These are phyloP conservation scores for Colletotrichum karsti DNA, from an alignment of 2,329 filamentous ascomycete species.

Conservation along the genomic window DNA sequence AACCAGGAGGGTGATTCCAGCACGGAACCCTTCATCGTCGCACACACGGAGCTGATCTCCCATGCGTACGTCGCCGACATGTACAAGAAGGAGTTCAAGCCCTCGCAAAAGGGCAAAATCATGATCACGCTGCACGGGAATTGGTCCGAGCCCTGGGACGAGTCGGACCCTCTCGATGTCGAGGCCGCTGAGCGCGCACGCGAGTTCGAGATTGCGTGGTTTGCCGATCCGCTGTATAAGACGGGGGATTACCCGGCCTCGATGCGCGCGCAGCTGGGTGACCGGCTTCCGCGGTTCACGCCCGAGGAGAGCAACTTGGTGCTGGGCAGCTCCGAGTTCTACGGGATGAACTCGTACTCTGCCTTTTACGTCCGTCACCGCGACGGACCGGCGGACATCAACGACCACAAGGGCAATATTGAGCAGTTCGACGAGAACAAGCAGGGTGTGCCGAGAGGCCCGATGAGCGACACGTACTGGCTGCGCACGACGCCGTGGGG, in stretches of 20 bases:
- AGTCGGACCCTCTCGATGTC: constrained; percentile 41
- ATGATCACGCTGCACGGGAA: constrained; percentile 52
- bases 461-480: constrained; percentile 48
- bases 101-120: constrained; percentile 44
- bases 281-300: constrained; percentile 46
- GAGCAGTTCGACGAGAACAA: constrained; percentile 45
- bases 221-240: constrained; percentile 47
- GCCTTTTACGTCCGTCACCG: constrained; percentile 47
- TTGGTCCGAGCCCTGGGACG: constrained; percentile 50
- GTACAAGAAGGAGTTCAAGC: constrained; percentile 48
- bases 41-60: constrained; percentile 47
- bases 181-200: constrained; percentile 47
- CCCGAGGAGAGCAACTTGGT: constrained; percentile 47
- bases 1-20: constrained; percentile 41
- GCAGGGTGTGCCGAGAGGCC: constrained; percentile 40
- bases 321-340: constrained; percentile 46
- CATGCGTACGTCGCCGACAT: constrained; percentile 46
- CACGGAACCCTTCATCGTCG: constrained; percentile 47
- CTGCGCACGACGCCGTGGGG: constrained; percentile 47
- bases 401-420: constrained; percentile 50
- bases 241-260: constrained; percentile 47
- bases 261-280: constrained; percentile 48
- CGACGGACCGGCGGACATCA: constrained; percentile 43
- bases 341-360: constrained; percentile 54
- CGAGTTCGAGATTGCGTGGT: constrained; percentile 53